Evolutionary conservation across 2,329 filamentous ascomycete genomes (phyloP), one percentile per base, ranked within the genome.

Genomic region (Beauveria bassiana): DNA sequence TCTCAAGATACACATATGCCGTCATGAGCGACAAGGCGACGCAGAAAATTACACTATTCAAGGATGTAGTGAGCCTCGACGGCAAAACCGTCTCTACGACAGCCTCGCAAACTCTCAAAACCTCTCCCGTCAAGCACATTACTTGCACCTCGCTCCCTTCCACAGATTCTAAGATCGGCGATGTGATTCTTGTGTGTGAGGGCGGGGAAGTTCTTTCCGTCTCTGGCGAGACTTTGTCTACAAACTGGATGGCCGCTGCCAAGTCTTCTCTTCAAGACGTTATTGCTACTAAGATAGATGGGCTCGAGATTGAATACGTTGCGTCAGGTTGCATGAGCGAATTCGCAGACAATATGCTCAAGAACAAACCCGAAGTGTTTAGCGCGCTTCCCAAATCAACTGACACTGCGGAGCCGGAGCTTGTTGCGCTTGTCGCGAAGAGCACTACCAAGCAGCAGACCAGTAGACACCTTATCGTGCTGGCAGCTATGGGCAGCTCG

Each of bases 191-290:
- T 2, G 77, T 90, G 1, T 82, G 84, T 61, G 74, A 81, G 47
- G 80, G 86, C 64, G 88, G 88, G 42, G 79, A 86, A 62, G 74
- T 89, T 22, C 68, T 82, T 9, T 86, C 83, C 61, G 75, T 89
- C 16, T 82, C 86, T 51, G 81, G 82, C 2, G 84, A 88, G 65
- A 72, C 64, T 8, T 66, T 76, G 20, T 64, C 68, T 3, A 56
- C 72, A 8, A 72, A 71, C 52, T 76, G 74, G 74, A 69, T 70
- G 12, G 66, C 73, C 2, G 69, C 71, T 8, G 67, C 71, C n/a
- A 72, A 69, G 56, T 68, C 73, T 10, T 64, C 68, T 34, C 67
- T 76, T 2, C 73, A 76, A 63, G 74, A 76, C 55, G 68, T 68
- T 22, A 66, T 75, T 47, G 66, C 72, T 20, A 66, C 67, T 9